A percentile compares a stretch with the other conserved stretches of the same genome.
Evolutionary conservation across 345 rosid species (phyloP).

Genomic region (Eucalyptus albens): DNA sequence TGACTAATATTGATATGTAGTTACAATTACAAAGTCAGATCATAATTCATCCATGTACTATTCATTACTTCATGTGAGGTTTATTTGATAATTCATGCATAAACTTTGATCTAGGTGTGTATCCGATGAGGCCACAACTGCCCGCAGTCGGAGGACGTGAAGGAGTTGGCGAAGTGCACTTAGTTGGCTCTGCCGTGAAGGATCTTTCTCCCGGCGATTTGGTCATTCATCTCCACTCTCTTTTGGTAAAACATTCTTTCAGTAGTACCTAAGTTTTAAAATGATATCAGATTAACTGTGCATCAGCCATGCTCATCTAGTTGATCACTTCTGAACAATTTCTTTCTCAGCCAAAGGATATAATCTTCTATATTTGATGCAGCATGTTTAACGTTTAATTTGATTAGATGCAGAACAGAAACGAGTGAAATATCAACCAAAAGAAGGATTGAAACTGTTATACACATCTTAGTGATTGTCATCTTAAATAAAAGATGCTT

Average conservation of each 20-base stretch:
- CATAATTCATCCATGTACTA: neutral
- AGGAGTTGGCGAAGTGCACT: slow-evolving; percentile 80
- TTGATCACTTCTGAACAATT: neutral
- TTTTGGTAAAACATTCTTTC: slow-evolving; percentile 33
- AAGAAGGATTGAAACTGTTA: no score
- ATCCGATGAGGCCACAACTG: slow-evolving; percentile 77
- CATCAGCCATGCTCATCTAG: neutral
- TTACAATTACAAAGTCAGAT: neutral
- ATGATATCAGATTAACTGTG: neutral
- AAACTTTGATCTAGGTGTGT: slow-evolving; percentile 39
- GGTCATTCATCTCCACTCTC: slow-evolving; percentile 81
- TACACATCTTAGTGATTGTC: no score
- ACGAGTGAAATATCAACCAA: neutral
- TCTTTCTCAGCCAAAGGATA: neutral
- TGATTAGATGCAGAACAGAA: neutral
- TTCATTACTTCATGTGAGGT: neutral
- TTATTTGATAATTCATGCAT: neutral
- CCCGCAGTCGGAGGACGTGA: slow-evolving; percentile 95
- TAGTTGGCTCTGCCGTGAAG: slow-evolving; percentile 59
- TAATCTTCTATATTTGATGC: neutral
- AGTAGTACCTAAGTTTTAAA: neutral
- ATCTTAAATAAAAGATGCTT: no score
- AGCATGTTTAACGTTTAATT: neutral
- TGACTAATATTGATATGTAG: neutral
- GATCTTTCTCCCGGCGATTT: slow-evolving; percentile 61